Conservation (phyloP, 768 basidiomycete genomes). For the Mrakia hoshinonis region DNA sequence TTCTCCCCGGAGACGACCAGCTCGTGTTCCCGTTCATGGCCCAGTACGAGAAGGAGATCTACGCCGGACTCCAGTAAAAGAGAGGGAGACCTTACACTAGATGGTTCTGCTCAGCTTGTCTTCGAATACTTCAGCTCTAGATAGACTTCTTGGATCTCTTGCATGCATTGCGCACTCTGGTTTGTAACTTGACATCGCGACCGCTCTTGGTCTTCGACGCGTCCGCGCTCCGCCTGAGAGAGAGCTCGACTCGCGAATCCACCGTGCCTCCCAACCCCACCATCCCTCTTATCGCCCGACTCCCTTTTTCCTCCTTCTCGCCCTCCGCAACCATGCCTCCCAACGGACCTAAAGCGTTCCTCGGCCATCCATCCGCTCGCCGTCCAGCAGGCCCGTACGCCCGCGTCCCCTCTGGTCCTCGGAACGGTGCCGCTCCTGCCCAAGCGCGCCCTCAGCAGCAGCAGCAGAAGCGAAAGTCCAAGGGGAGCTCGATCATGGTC, state of each 20-base stretch:
- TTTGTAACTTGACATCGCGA: too few relatives aligned
- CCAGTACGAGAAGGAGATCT: neutral
- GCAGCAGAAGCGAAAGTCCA: neutral
- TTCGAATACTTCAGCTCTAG: too few relatives aligned
- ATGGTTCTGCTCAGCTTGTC: too few relatives aligned
- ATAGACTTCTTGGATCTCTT: too few relatives aligned
- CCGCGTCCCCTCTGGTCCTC: neutral
- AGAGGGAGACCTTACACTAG: too few relatives aligned
- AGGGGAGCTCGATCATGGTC: neutral
- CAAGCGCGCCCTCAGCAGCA: neutral
- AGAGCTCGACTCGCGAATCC: neutral
- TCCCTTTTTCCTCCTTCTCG: neutral
- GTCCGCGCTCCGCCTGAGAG: too few relatives aligned
- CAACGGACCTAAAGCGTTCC: neutral
- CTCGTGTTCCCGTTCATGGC: neutral
- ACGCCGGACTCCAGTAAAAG: neutral
- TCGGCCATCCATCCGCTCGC: neutral
- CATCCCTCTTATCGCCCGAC: neutral
- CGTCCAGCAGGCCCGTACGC: neutral
- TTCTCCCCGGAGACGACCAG: neutral
- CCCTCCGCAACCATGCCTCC: neutral
- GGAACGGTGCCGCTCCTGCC: neutral
- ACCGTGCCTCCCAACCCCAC: neutral
- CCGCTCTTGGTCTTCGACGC: too few relatives aligned
- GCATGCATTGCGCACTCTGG: too few relatives aligned